Base-by-base conservation (phyloP, 2,329 filamentous ascomycete genomes). In the Erysiphe pulchra region DNA sequence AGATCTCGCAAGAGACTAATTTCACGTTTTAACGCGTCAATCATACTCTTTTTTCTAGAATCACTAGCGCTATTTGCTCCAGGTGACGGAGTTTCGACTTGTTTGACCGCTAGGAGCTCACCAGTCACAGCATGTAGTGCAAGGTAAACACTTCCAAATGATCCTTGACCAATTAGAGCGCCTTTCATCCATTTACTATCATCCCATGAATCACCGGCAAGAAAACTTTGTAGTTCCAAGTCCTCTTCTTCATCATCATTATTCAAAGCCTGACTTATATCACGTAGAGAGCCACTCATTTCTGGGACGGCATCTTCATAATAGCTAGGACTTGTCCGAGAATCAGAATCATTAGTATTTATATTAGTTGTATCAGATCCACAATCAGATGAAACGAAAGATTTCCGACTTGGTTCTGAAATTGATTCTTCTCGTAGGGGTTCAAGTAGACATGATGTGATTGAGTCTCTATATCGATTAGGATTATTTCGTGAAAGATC, bases 111-210 rank as follows among this genome's bases (percentile, higher is more conserved):
- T 67, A 98, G 84, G 39, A 98, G 78, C 63, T 95, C 90, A 57
- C 87, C 90, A 16, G 90, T 98, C 46, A 98, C 80, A 44, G 90
- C 83, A 60, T 98, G 90, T 31, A 98, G 70, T 24, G 90, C 90
- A 43, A 98, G 71, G 62, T 92, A 98, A 45, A 98, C 90, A 54
- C 79, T 86, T 56, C 90, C 90, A 57, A 98, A 98, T 4, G 86
- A 94, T 50, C 90, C 90, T 62, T 94, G 85, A 31, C 90, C 90
- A 53, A 98, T 98, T 50, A 95, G 69, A 31, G 87, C 86, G 57
- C 90, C 90, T 66, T 95, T 94, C 85, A 98, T 95, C 82, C 92
- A 98, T 61, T 93, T 92, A 65, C 87, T 81, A 50, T 93, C 86
- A 52, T 92, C 86, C 76, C 90, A 95, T 9, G 84, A 92, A 58